Percentiles rank a stretch among this genome's conserved stretches.
These are phyloP conservation scores for Pichia cactophila DNA, from an alignment of 1,139 yeast species.

Conservation along the genomic window DNA sequence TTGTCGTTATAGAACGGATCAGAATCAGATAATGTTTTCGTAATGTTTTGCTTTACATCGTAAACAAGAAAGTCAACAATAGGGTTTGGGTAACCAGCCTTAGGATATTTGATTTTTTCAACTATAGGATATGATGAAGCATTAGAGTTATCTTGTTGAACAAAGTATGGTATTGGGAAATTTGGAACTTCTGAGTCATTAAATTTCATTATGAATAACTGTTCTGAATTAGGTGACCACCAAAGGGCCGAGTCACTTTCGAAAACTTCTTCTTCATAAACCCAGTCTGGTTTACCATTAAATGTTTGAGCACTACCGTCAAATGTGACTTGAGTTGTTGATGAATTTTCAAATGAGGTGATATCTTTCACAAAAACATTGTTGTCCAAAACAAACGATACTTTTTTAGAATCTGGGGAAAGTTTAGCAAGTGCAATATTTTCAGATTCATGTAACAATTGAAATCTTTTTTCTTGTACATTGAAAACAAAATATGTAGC, in stretches of 20 bases:
- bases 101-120: conserved; percentile 42
- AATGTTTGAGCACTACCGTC: conserved; percentile 46
- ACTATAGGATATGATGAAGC: conserved; percentile 36
- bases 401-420: conserved; percentile 41
- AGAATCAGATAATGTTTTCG: conserved; percentile 31
- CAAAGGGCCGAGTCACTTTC: conserved; percentile 44
- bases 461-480: conserved; percentile 26
- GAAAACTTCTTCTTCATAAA: conserved; percentile 54
- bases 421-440: conserved; percentile 32
- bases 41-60: conserved; percentile 22
- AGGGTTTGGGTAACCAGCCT: conserved; percentile 48
- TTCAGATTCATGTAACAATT: conserved; percentile 28
- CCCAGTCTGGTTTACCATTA: conserved; percentile 58
- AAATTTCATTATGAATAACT: conserved; percentile 39
- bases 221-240: conserved; percentile 53
- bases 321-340: conserved; percentile 32
- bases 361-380: conserved; percentile 38
- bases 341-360: conserved; percentile 16
- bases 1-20: conserved; percentile 31
- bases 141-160: conserved; percentile 32
- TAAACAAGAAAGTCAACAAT: conserved; percentile 33
- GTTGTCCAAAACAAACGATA: conserved; percentile 41
- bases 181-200: conserved; percentile 49
- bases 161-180: conserved; percentile 47
- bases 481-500: conserved; percentile 43